Percentiles rank a stretch among this genome's conserved stretches.
Evolutionary conservation across 2,329 filamentous ascomycete species (phyloP).

Genomic region (Pseudomassariella vexata): DNA sequence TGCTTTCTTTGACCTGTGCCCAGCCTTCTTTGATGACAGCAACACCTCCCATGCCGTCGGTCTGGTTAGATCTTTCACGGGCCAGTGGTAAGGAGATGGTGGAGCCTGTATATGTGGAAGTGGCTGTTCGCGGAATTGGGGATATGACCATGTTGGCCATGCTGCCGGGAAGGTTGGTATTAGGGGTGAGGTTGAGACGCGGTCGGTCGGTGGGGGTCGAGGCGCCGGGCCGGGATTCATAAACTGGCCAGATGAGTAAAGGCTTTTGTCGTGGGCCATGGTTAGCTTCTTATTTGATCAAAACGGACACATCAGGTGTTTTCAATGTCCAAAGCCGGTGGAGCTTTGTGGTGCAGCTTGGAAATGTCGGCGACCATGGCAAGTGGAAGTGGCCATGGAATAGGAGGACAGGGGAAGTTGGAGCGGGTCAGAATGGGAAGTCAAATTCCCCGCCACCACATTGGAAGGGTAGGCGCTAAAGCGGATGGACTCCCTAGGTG

Average conservation of each 20-base stretch:
- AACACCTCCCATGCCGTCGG: conserved; percentile 60
- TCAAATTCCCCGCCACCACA: conserved; percentile 6
- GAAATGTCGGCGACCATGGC: too few species aligned
- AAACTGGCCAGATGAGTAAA: conserved; percentile 64
- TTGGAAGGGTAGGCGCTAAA: conserved; percentile 1
- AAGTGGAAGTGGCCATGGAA: conserved; percentile 1
- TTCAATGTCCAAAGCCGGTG: too few species aligned
- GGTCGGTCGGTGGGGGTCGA: conserved; percentile 77
- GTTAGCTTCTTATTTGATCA: conserved; percentile 12
- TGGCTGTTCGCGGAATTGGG: conserved; percentile 59
- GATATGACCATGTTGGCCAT: conserved; percentile 76
- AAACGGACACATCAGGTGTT: too few species aligned
- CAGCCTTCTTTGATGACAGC: conserved; percentile 76
- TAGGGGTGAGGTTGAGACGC: conserved; percentile 73
- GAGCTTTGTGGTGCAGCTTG: too few species aligned
- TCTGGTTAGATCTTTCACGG: conserved; percentile 52
- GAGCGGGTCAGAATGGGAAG: conserved; percentile 1
- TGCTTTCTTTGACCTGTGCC: conserved; percentile 86
- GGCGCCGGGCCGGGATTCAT: conserved; percentile 97
- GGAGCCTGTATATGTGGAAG: conserved; percentile 63
- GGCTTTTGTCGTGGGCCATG: conserved; percentile 32
- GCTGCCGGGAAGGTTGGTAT: conserved; percentile 67
- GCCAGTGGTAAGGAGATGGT: conserved; percentile 68
- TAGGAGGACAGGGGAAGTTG: conserved; percentile 5
- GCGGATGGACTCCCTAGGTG: too few species aligned